Base-by-base conservation (phyloP, 495 filamentous ascomycete species). In the Neurospora sp. region DNA sequence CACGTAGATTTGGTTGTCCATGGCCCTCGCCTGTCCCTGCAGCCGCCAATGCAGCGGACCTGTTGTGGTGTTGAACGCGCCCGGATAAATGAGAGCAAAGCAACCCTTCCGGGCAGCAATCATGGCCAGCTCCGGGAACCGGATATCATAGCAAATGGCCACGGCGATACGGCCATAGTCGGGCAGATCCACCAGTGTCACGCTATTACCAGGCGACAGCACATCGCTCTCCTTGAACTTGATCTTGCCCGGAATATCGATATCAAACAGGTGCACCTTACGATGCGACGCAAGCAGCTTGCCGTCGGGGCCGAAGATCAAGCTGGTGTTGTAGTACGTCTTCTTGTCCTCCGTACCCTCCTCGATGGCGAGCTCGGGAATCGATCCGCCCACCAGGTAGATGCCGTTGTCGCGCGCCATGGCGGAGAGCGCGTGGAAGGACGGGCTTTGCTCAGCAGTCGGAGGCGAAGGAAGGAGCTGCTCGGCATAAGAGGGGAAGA, bases 231-330 rank as follows among this genome's bases (percentile, higher is more conserved):
- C 96, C 73, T 88, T 88, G 85, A 99, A 99, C 16, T 79, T 90
- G 80, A 99, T 97, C 81, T 93, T 93, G 39, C 93, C 94, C 2
- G 96, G 96, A 77, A 99, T 99, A 80, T 95, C 91, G 77, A 99
- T 99, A 83, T 99, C 96, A 83, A 99, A 99, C n/a, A 99, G 87
- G 80, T 99, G 96, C 22, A 96, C 88, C 81, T 99, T 99, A 74
- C 96, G 89, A 79, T 99, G 94, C 3, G 89, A 92, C 4, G 90
- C 93, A 10, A 98, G 86, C n/a, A 98, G 84, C 9, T 85, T 79
- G 1, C 96, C 96, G 1, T 86, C 76, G 0, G 94, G 94, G 14
- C 84, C 87, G 82, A 99, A 99, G 1, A 91, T 89, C 40, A 99
- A 86, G 9, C 87, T 91, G 9, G 96, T 98, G 82, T 99, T 99